A percentile compares a stretch with the other conserved stretches of the same genome.
These are phyloP conservation scores for Torulaspora gathmanii DNA, from an alignment of 805 yeast species.

Conservation along the genomic window DNA sequence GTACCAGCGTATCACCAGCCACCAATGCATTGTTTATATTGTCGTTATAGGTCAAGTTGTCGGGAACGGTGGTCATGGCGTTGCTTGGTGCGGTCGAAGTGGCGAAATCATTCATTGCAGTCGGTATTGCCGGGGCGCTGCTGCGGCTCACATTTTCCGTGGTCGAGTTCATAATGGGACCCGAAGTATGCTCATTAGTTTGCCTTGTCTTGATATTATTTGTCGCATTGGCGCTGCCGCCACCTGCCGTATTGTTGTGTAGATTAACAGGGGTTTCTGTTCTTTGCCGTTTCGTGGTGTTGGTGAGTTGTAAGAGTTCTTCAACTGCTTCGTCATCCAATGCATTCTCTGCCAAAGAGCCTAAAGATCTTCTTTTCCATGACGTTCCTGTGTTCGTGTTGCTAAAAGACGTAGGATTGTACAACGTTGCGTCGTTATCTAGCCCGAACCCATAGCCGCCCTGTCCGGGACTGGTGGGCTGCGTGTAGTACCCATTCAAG, in stretches of 20 bases:
- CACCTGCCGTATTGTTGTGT: conserved; percentile 3
- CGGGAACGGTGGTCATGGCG: conserved; percentile 2
- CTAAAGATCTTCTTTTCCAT: conserved; percentile 29
- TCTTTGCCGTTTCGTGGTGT: conserved; percentile 21
- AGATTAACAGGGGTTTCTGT: conserved; percentile 14
- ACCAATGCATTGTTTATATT: conserved; percentile 12
- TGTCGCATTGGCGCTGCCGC: conserved; percentile 1
- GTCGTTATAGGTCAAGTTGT: conserved; percentile 2
- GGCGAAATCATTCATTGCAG: conserved; percentile 5
- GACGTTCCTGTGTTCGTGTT: conserved; percentile 7
- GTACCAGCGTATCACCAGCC: conserved; percentile 16
- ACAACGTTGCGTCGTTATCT: conserved; percentile 13
- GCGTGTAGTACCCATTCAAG: conserved; percentile 31
- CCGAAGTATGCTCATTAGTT: conserved; percentile 4
- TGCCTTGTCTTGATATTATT: conserved; percentile 1
- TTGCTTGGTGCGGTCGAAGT: conserved; percentile 4
- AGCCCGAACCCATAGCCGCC: conserved; percentile 19
- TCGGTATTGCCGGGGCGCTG: conserved; percentile 1
- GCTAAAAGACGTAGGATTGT: conserved; percentile 10
- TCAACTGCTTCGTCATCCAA: conserved; percentile 31
- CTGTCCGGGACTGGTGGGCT: conserved; percentile 33
- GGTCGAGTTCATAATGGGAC: conserved; percentile 4
- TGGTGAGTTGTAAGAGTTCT: conserved; percentile 31
- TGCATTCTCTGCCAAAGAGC: conserved; percentile 25
- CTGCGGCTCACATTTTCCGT: conserved; percentile 3